Evolutionary conservation across 2,329 filamentous ascomycete genomes (phyloP).

Genomic region (Myotisia sp.): DNA sequence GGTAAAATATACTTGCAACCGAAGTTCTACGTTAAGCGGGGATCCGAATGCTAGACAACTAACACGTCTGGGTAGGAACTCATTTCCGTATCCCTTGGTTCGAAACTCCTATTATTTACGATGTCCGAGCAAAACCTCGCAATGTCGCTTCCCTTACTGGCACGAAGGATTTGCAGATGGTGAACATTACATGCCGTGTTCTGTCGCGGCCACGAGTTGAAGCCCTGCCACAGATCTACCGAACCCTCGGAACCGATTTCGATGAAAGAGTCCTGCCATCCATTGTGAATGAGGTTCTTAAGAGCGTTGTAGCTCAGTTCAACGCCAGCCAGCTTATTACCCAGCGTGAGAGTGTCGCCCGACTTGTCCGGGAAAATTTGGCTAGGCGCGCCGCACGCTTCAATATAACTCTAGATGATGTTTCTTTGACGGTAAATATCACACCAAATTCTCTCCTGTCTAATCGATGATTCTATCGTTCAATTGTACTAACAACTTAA

Average conservation of each 20-base stretch:
- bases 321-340: conserved; percentile 97
- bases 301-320: conserved; percentile 98
- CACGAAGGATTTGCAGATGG: conserved; percentile 99
- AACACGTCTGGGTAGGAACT: no score
- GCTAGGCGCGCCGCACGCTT: conserved; percentile 82
- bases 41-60: no score
- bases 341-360: conserved; percentile 91
- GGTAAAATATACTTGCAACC: conserved; percentile 49
- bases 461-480: not conserved
- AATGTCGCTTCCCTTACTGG: conserved; percentile 94
- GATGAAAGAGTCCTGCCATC: conserved; percentile 93
- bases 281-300: conserved; percentile 96
- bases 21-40: no score
- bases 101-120: conserved; percentile 91
- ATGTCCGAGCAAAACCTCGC: conserved; percentile 92
- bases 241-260: conserved; percentile 87
- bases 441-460: not conserved
- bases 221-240: conserved; percentile 89
- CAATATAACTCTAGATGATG: conserved; percentile 95
- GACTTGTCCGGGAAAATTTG: conserved; percentile 82
- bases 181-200: conserved; percentile 99
- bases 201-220: conserved; percentile 79
- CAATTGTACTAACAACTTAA: not conserved
- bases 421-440: conserved; percentile 70
- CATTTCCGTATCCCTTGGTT: conserved; percentile 93